Base-by-base conservation (phyloP, 2,329 filamentous ascomycete genomes). In the Aspergillus floridensis region DNA sequence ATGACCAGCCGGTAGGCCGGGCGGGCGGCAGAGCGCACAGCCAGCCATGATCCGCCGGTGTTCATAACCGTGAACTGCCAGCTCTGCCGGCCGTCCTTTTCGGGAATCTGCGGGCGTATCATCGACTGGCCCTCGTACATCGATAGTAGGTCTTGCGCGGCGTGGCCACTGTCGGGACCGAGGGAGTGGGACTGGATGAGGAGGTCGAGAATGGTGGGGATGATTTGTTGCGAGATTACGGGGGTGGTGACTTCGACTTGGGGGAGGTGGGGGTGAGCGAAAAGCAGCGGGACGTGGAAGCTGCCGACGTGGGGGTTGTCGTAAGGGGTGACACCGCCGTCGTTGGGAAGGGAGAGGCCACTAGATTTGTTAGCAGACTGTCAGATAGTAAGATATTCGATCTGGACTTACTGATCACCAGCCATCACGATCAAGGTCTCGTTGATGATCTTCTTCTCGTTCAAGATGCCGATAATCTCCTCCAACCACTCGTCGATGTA, bases 61-160 rank as follows among this genome's bases (percentile, higher is more conserved):
- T 74, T 74, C 69, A 74, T 72, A 26, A 71, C 70, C 14, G 69
- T 73, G 61, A 74, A 73, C 44, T 74, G 72, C 72, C 72, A 74
- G 53, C 70, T 64, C 38, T 70, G 59, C 21, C 56, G 63, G 14
- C 62, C 63, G 21, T 70, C 59, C n/a, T 60, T 26, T 41, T 66
- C 60, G 7, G 62, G 63, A 46, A 66, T 62, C 35, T 69, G 59
- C 1, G 66, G 66, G 5, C 71, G 70, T 59, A 74, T 69, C 49
- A 74, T 59, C 4, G 71, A 74, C 56, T 74, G 72, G 11, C 72
- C 71, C 56, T 73, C 71, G 53, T 74, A 74, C 31, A 72, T 38
- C n/a, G 63, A 61, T 16, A 67, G 65, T 49, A 74, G 59, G 35
- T 74, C 70, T 8, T 60, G 60, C 8, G 68, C 65, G 12, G 66